Evolutionary conservation across 163 green algal species (phyloP), one percentile per base, ranked within the genome.

Genomic region (Chlorella variabilis): DNA sequence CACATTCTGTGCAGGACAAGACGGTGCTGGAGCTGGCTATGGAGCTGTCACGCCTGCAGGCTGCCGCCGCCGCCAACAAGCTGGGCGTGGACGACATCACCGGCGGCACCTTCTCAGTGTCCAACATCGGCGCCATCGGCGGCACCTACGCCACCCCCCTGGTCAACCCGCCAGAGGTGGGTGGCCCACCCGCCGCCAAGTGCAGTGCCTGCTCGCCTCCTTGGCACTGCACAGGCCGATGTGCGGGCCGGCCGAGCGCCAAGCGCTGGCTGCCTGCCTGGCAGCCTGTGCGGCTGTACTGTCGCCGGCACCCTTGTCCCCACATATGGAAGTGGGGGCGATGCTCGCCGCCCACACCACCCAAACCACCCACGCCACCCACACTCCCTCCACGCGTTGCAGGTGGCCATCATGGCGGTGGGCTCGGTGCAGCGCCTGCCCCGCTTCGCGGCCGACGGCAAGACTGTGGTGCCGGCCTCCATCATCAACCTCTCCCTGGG

Each of bases 81-180:
- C 85, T 98, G 54, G 41, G 34, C 11, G 54, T 67, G 5, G 69
- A 87, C 1, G 90, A 94, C 74, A 49, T 94, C 31, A 54, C 59
- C 11, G 90, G 87, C 13, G 91, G 90, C 41, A 97, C 92, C 42
- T 89, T 98, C 65, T 96, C 93, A 1, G 67, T 98, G 20, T 94
- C 89, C 58, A 98, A 98, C 87, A 95, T 98, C 62, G 94, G 95
- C 75, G 92, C 86, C 48, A 91, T 98, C 36, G 94, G 94, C 2
- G 94, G 94, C 49, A 95, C 90, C 1, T 96, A 95, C 70, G 93
- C 93, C 25, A 90, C 89, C 0, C 95, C 95, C 0, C 77, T 98
- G 48, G 85, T 98, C 42, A 92, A 91, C 76, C 73, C 90, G 17
- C 34, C 33, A n/a, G 33, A 48, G 33, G 54, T 58, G 69, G 17